phyloP scores from a whole-genome alignment of 2,329 filamentous ascomycete species.

The Hypoxylon sp. region DNA sequence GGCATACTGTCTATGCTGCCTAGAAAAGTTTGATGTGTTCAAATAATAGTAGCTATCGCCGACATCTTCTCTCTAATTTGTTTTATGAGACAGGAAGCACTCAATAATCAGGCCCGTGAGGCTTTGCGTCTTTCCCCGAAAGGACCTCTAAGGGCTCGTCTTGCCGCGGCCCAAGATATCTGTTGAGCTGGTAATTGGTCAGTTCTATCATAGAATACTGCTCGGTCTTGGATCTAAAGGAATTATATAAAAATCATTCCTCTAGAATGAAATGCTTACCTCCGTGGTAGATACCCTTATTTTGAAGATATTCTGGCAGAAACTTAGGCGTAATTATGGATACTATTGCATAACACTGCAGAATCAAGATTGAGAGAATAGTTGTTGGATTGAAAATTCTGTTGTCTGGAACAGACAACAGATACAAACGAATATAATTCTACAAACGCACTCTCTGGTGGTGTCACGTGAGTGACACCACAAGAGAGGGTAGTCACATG shows the following conservation, averaged over 20 bases:
- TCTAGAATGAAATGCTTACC: conserved; percentile 8
- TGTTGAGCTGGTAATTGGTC: background rate
- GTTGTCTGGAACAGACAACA: no score
- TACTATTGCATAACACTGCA: no score
- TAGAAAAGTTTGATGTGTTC: background rate
- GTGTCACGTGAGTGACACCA: no score
- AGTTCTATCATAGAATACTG: conserved; percentile 27
- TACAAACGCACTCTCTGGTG: no score
- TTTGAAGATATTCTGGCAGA: conserved; percentile 35
- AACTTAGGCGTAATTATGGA: conserved; percentile 18
- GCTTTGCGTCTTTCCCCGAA: conserved; percentile 1
- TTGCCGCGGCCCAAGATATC: conserved; percentile 27
- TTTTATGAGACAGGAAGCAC: conserved; percentile 27
- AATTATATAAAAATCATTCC: conserved; percentile 1
- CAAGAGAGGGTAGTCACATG: no score
- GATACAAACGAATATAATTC: no score
- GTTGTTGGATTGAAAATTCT: no score
- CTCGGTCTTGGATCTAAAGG: conserved; percentile 24
- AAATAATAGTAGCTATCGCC: conserved; percentile 19
- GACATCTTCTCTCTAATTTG: conserved; percentile 27
- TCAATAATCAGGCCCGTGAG: conserved; percentile 32
- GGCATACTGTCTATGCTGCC: conserved; percentile 34
- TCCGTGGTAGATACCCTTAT: conserved; percentile 33
- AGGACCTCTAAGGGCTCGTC: conserved; percentile 13
- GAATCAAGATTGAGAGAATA: no score